Evolutionary conservation across 23 red algal species (phyloP).

Genomic region (Gracilaria gracilis): DNA sequence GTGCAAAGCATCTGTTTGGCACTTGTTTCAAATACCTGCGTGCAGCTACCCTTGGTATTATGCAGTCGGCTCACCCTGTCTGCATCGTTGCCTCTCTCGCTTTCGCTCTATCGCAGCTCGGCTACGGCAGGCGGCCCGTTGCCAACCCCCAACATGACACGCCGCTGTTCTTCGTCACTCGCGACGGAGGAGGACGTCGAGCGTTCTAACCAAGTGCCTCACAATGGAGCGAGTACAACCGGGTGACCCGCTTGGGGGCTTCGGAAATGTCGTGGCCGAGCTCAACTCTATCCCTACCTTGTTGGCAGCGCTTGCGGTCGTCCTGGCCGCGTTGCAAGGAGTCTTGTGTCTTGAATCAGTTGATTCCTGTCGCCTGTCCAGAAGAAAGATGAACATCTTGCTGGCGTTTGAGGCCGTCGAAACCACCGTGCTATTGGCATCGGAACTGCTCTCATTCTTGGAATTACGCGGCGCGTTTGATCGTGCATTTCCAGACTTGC

Average conservation of each 20-base stretch:
- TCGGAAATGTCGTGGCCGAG: background rate
- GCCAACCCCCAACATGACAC: background rate
- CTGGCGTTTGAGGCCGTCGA: constrained; percentile 27
- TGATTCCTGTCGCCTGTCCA: constrained; percentile 42
- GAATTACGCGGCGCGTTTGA: constrained; percentile 22
- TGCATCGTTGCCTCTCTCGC: background rate
- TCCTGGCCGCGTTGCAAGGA: constrained; percentile 28
- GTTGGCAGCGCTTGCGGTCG: background rate
- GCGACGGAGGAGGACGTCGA: too few species aligned
- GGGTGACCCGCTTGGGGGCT: constrained; percentile 16
- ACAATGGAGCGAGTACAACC: background rate
- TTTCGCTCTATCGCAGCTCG: background rate
- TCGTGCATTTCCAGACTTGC: background rate
- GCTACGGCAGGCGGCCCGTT: too few species aligned
- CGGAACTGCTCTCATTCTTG: constrained; percentile 37
- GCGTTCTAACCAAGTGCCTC: background rate
- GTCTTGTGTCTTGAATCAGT: constrained; percentile 33
- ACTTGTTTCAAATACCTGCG: too few species aligned
- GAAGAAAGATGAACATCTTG: constrained; percentile 44
- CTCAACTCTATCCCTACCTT: constrained; percentile 9
- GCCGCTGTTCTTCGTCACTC: background rate
- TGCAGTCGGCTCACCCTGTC: too few species aligned
- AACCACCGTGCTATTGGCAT: background rate
- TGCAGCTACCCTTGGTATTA: too few species aligned
- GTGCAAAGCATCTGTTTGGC: background rate